Evolutionary conservation across 164 flowering plant species (phyloP).

Genomic region (Cinnamomum micranthum): DNA sequence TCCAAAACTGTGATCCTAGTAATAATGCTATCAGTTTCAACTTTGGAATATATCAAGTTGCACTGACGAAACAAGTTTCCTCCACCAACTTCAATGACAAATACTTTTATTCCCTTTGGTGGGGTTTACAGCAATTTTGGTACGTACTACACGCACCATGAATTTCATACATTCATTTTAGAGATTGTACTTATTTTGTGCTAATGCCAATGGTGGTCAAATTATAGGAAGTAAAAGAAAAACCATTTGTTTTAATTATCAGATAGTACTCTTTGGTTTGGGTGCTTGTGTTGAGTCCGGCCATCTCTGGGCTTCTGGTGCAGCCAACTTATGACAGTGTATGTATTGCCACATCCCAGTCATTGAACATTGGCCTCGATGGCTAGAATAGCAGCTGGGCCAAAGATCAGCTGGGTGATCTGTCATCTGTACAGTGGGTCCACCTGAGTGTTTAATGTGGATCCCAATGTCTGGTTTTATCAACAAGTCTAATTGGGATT

Average conservation of each 20-base stretch:
- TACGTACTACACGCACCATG: slow-evolving; percentile 13
- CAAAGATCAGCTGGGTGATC: too few species aligned
- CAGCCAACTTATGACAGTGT: neutral
- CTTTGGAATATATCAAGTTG: slow-evolving; percentile 72
- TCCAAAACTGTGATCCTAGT: slow-evolving; percentile 60
- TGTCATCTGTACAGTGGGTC: too few species aligned
- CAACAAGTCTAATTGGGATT: neutral
- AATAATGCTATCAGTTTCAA: slow-evolving; percentile 30
- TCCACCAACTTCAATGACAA: slow-evolving; percentile 52
- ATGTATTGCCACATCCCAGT: neutral
- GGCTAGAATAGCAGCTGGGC: neutral
- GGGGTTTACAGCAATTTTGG: slow-evolving; percentile 96
- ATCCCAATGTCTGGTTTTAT: too few species aligned
- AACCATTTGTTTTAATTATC: neutral
- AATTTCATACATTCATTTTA: neutral
- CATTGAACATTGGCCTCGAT: neutral
- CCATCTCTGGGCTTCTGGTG: neutral
- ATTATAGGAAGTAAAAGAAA: neutral
- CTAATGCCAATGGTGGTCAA: neutral
- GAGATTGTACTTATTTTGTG: neutral
- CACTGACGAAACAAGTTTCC: slow-evolving; percentile 54
- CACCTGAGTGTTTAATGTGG: too few species aligned
- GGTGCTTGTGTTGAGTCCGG: neutral
- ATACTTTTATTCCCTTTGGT: slow-evolving; percentile 92
- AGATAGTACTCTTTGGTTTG: neutral